These are phyloP conservation scores for Purpureocillium takamizusanense DNA, from an alignment of 2,329 filamentous ascomycete species.

Conservation along the genomic window DNA sequence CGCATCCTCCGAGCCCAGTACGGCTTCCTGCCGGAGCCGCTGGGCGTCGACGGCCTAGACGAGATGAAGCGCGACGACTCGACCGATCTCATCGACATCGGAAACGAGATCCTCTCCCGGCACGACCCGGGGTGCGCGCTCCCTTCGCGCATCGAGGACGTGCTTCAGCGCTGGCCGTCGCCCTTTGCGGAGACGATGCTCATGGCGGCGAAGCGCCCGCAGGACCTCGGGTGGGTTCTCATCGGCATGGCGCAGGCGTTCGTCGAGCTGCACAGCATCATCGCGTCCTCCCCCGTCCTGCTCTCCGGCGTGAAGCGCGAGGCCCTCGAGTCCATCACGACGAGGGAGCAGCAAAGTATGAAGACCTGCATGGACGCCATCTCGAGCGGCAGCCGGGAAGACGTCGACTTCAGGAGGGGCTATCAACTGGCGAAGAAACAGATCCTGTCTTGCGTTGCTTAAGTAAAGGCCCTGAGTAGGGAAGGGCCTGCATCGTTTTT, in stretches of 20 bases:
- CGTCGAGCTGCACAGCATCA: not conserved
- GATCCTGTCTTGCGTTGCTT: too few relatives aligned
- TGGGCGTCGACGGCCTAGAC: constrained; percentile 5
- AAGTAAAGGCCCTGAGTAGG: too few relatives aligned
- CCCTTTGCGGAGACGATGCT: constrained; percentile 4
- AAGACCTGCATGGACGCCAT: too few relatives aligned
- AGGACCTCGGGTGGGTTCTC: not conserved
- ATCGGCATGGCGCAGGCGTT: constrained; percentile 2
- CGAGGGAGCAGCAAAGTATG: too few relatives aligned
- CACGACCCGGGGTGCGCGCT: not conserved
- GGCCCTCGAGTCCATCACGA: too few relatives aligned
- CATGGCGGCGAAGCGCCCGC: not conserved
- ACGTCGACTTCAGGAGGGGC: too few relatives aligned
- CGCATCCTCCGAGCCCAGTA: constrained; percentile 5
- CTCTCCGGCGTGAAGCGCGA: not conserved
- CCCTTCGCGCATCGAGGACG: not conserved
- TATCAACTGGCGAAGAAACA: too few relatives aligned
- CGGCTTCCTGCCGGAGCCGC: constrained; percentile 4
- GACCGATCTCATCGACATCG: constrained; percentile 3
- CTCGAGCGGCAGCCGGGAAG: too few relatives aligned
- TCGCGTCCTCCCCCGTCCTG: not conserved
- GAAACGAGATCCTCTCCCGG: not conserved
- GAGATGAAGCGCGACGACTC: constrained; percentile 2
- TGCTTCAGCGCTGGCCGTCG: constrained; percentile 1
- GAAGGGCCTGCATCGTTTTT: too few relatives aligned